Conservation (phyloP, 2,329 filamentous ascomycete genomes). For the Sporothrix curviconia region DNA sequence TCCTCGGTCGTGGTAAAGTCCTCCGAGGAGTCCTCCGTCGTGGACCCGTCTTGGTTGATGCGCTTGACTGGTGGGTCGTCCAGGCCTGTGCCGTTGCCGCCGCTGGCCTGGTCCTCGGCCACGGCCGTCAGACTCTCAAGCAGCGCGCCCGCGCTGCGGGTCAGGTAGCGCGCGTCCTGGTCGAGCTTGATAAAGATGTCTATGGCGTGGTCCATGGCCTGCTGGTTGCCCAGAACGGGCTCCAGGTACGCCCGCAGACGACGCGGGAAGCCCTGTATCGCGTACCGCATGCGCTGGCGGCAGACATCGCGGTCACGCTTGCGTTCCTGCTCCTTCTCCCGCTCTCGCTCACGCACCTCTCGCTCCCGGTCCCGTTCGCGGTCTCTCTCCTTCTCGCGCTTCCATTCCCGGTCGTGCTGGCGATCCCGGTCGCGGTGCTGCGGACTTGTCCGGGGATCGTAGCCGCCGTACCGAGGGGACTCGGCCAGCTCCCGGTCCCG, state of each 20-base stretch:
- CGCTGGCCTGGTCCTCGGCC: conserved; percentile 13
- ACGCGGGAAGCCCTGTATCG: conserved; percentile 12
- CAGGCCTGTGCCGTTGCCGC: conserved; percentile 9
- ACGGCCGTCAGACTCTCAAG: conserved; percentile 17
- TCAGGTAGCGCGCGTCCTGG: conserved; percentile 18
- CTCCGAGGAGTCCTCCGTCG: conserved; percentile 1
- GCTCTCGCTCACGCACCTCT: neutral
- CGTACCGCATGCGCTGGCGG: conserved; percentile 15
- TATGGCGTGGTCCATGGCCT: conserved; percentile 17
- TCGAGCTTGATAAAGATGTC: conserved; percentile 20
- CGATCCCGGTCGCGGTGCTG: neutral
- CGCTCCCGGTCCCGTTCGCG: neutral
- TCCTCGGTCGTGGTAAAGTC: conserved; percentile 13
- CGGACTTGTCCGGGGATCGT: neutral
- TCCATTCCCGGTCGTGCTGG: neutral
- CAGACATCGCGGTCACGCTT: conserved; percentile 5
- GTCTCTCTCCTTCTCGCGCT: conserved; percentile 6
- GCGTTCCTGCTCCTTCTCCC: neutral
- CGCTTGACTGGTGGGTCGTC: conserved; percentile 13
- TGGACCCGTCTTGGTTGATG: conserved; percentile 1
- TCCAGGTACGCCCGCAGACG: conserved; percentile 16
- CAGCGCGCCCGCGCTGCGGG: conserved; percentile 14
- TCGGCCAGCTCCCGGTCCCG: neutral
- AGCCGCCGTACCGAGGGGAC: conserved; percentile 11
- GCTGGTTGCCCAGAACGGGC: conserved; percentile 17